phyloP scores from a whole-genome alignment of 805 yeast genomes.

The Candida pseudofarinosa region DNA sequence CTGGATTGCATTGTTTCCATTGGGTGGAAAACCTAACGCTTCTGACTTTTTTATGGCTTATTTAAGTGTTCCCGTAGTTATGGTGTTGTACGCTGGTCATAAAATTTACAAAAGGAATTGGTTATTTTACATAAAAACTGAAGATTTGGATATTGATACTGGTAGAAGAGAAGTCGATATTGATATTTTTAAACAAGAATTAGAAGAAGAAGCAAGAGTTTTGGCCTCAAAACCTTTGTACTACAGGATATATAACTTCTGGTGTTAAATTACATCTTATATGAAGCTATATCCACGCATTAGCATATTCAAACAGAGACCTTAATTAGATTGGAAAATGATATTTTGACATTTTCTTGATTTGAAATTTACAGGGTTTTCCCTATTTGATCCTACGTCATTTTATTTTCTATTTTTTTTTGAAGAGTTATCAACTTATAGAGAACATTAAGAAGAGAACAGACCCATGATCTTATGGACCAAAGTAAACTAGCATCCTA shows the following conservation, averaged over 20 bases:
- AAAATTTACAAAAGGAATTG: constrained; percentile 46
- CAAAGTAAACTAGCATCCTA: too few species aligned
- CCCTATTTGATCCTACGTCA: too few species aligned
- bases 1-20: constrained; percentile 78
- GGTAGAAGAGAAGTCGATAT: constrained; percentile 38
- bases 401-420: too few species aligned
- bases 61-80: constrained; percentile 59
- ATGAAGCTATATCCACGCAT: too few species aligned
- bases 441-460: too few species aligned
- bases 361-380: background rate
- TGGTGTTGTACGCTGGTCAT: constrained; percentile 55
- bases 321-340: too few species aligned
- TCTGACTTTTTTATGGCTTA: constrained; percentile 60
- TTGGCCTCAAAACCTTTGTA: constrained; percentile 31
- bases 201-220: constrained; percentile 35
- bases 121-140: constrained; percentile 25
- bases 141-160: constrained; percentile 33
- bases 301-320: too few species aligned
- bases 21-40: constrained; percentile 51
- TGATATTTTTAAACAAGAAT: constrained; percentile 35
- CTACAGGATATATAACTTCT: constrained; percentile 28
- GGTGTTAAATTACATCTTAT: constrained; percentile 27
- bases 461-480: too few species aligned
- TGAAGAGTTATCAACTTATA: too few species aligned
- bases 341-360: background rate